phyloP scores from a whole-genome alignment of 2,329 filamentous ascomycete species.

The Epichloe gansuensis region DNA sequence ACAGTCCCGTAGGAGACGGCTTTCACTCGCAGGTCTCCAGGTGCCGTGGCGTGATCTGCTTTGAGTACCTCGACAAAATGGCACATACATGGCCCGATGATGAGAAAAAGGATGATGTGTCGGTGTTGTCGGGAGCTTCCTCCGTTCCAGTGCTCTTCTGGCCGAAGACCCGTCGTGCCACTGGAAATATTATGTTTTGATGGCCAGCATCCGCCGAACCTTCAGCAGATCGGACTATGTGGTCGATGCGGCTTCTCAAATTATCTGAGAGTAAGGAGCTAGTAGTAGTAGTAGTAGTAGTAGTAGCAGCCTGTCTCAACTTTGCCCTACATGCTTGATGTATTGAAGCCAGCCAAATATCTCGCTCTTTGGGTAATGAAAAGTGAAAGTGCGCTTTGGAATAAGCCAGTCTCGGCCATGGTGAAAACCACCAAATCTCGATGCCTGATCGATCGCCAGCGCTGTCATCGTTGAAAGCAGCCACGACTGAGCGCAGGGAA shows the following conservation, averaged over 20 bases:
- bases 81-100: conserved; percentile 40
- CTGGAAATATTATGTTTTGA: conserved; percentile 35
- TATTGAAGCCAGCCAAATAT: conserved; percentile 37
- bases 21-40: conserved; percentile 36
- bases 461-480: conserved; percentile 39
- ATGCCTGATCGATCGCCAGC: conserved; percentile 37
- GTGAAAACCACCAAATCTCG: conserved; percentile 44
- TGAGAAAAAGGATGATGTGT: conserved; percentile 40
- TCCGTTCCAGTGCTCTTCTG: conserved; percentile 29
- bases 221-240: conserved; percentile 34
- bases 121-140: conserved; percentile 33
- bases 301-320: conserved; percentile 22
- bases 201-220: conserved; percentile 13
- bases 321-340: conserved; percentile 29
- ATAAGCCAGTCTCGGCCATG: conserved; percentile 31
- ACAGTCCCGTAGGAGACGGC: conserved; percentile 40
- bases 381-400: conserved; percentile 38
- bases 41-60: conserved; percentile 27
- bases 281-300: conserved; percentile 21
- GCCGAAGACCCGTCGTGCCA: conserved; percentile 34
- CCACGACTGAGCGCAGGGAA: conserved; percentile 38
- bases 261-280: conserved; percentile 32
- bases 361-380: conserved; percentile 33
- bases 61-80: conserved; percentile 39
- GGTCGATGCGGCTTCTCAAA: conserved; percentile 33